Conservation (phyloP, 2,329 filamentous ascomycete genomes). For the Fusarium sarcochroum region DNA sequence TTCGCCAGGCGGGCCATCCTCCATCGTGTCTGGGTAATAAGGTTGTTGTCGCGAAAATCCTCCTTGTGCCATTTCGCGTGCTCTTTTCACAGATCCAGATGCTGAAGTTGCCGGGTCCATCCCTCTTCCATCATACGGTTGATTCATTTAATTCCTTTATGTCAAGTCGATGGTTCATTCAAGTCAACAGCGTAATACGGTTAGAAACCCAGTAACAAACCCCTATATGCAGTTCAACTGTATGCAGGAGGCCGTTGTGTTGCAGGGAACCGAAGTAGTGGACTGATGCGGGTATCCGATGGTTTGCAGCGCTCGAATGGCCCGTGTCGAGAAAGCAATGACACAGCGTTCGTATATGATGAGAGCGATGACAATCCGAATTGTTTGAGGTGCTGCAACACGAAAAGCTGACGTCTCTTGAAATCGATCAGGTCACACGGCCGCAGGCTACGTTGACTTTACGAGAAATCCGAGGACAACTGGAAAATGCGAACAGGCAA, state of each 20-base stretch:
- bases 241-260: slow-evolving; percentile 43
- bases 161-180: slow-evolving; percentile 39
- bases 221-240: slow-evolving; percentile 41
- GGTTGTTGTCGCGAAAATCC: slow-evolving; percentile 50
- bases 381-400: slow-evolving; percentile 44
- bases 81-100: slow-evolving; percentile 67
- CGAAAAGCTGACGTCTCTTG: slow-evolving; percentile 40
- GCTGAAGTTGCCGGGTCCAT: slow-evolving; percentile 62
- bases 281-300: slow-evolving; percentile 34
- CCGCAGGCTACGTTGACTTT: slow-evolving; percentile 33
- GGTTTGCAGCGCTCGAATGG: slow-evolving; percentile 27
- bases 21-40: slow-evolving; percentile 46
- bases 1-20: slow-evolving; percentile 47
- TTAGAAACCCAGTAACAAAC: slow-evolving; percentile 25
- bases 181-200: slow-evolving; percentile 33
- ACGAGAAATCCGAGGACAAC: slow-evolving; percentile 27
- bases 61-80: slow-evolving; percentile 66
- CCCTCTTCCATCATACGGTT: slow-evolving; percentile 66
- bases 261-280: slow-evolving; percentile 26
- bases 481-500: slow-evolving; percentile 11
- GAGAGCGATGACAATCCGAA: slow-evolving; percentile 43
- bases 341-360: slow-evolving; percentile 43
- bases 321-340: slow-evolving; percentile 21
- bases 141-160: slow-evolving; percentile 65
- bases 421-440: slow-evolving; percentile 43